Percentiles rank a stretch among this genome's conserved stretches.
Evolutionary conservation across 306 rosid species (phyloP).

Genomic region (Quercus ilex): DNA sequence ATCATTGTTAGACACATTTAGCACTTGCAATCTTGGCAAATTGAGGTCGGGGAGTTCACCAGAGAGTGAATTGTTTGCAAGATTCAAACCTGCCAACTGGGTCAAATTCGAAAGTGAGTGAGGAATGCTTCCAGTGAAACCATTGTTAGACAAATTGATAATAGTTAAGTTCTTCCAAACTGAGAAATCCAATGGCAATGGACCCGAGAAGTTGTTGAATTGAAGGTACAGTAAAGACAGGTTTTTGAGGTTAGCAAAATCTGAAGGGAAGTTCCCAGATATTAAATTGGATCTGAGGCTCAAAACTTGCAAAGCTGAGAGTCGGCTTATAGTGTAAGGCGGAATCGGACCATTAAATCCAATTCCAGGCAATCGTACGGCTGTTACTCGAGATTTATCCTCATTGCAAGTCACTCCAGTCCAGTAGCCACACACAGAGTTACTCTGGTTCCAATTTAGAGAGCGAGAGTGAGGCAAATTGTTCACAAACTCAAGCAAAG

Average conservation of each 20-base stretch:
- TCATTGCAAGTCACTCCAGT: constrained; percentile 66
- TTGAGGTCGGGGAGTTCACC: constrained; percentile 64
- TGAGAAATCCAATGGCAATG: constrained; percentile 61
- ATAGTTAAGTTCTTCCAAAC: constrained; percentile 68
- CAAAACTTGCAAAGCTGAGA: constrained; percentile 51
- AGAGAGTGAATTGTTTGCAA: constrained; percentile 63
- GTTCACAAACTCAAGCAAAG: constrained; percentile 57
- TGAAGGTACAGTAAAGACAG: constrained; percentile 74
- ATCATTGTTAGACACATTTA: constrained; percentile 53
- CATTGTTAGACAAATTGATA: constrained; percentile 57
- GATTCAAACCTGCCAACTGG: constrained; percentile 52
- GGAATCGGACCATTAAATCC: constrained; percentile 83
- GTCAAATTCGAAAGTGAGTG: constrained; percentile 56
- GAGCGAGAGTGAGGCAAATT: constrained; percentile 58
- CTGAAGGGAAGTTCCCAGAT: constrained; percentile 61
- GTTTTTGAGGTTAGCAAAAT: constrained; percentile 54
- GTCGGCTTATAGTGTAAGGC: constrained; percentile 55
- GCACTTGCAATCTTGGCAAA: constrained; percentile 33
- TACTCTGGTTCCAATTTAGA: constrained; percentile 61
- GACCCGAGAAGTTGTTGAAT: constrained; percentile 69
- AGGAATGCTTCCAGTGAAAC: constrained; percentile 64
- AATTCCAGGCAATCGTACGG: constrained; percentile 64
- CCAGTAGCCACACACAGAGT: constrained; percentile 62
- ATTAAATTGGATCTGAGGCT: constrained; percentile 80
- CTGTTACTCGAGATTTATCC: constrained; percentile 46